Evolutionary conservation across 2,329 filamentous ascomycete genomes (phyloP).

Genomic region (Ophiobolus disseminans): DNA sequence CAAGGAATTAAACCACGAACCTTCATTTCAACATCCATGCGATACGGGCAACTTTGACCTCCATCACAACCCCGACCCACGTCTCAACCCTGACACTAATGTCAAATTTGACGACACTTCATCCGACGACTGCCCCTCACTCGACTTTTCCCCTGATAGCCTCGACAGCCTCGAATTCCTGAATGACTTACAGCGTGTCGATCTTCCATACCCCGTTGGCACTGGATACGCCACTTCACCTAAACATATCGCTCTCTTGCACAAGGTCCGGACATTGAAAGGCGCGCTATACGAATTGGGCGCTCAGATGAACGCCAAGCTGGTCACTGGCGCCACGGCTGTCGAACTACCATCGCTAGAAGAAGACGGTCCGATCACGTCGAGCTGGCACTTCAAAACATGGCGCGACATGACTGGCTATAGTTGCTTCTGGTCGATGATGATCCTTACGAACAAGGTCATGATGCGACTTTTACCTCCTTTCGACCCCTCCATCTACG

Average conservation of each 20-base stretch:
- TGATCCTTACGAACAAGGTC: conserved; percentile 40
- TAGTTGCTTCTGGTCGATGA: conserved; percentile 41
- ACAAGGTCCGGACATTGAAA: conserved; percentile 34
- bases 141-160: conserved; percentile 28
- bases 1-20: conserved; percentile 23
- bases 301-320: conserved; percentile 27
- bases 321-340: conserved; percentile 28
- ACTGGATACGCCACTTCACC: conserved; percentile 7
- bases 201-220: conserved; percentile 4
- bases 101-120: conserved; percentile 11
- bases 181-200: conserved; percentile 16
- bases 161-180: conserved; percentile 23
- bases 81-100: conserved; percentile 4
- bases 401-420: conserved; percentile 42
- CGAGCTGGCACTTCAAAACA: conserved; percentile 38
- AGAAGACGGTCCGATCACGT: conserved; percentile 25
- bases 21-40: conserved; percentile 6
- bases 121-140: conserved; percentile 26
- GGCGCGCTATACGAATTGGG: conserved; percentile 27
- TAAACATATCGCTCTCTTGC: conserved; percentile 23
- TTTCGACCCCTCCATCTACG: conserved; percentile 25
- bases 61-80: conserved; percentile 5
- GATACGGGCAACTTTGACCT: too few species aligned
- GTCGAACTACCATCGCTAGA: conserved; percentile 28
- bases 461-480: conserved; percentile 37